Conservation (phyloP, 176 grass and related monocot species). For the Urochloa ruziziensis region DNA sequence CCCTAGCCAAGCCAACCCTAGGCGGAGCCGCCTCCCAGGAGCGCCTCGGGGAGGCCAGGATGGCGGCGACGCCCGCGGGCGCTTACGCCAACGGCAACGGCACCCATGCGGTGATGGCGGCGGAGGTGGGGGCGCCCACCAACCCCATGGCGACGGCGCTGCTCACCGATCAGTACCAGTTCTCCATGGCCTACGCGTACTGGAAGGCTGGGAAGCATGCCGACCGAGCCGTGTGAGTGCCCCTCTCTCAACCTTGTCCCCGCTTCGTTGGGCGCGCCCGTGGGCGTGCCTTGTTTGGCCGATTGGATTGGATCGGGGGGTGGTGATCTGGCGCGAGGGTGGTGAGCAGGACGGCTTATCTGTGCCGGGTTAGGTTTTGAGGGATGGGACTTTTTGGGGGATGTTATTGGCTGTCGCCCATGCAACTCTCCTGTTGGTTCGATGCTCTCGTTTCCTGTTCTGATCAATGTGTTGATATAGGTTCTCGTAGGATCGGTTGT, state of each 20-base stretch:
- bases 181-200: constrained; percentile 99
- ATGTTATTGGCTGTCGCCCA: not conserved
- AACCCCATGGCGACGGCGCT: constrained; percentile 98
- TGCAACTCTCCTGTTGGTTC: not conserved
- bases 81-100: constrained; percentile 67
- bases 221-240: constrained; percentile 91
- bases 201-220: constrained; percentile 93
- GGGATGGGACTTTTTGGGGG: not conserved
- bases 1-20: constrained; percentile 17
- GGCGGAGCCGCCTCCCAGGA: not conserved
- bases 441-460: not conserved
- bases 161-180: constrained; percentile 98
- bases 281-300: not conserved
- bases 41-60: not conserved
- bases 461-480: not conserved
- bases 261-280: not conserved
- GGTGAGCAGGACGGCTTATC: not conserved
- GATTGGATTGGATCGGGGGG: constrained; percentile 36
- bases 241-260: not conserved
- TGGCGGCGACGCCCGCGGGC: constrained; percentile 21
- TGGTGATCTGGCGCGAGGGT: constrained; percentile 23
- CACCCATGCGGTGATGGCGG: constrained; percentile 22
- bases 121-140: constrained; percentile 56
- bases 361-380: constrained; percentile 4
- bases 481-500: not conserved